Conservation (phyloP, 768 basidiomycete genomes). For the Crassisporium funariophilum region DNA sequence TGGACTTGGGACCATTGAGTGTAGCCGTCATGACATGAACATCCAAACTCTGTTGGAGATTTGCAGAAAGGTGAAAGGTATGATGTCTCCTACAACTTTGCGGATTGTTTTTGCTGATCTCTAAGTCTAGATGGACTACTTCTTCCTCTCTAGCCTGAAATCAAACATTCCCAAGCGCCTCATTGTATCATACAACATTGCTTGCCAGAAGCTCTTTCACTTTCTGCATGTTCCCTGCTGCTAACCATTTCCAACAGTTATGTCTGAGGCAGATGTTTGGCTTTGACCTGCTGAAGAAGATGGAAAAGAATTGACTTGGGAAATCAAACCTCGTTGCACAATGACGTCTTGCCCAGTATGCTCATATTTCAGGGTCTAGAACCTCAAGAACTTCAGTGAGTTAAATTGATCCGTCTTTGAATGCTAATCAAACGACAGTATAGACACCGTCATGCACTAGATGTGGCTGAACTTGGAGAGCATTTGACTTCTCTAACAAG, state of each 20-base stretch:
- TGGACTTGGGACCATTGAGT: conserved; percentile 8
- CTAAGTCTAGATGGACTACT: not conserved
- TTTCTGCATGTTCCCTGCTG: no score
- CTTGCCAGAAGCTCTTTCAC: no score
- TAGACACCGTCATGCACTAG: conserved; percentile 18
- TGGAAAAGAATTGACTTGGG: not conserved
- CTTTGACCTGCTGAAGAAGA: conserved; percentile 11
- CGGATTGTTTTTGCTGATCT: not conserved
- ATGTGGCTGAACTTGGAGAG: conserved; percentile 12
- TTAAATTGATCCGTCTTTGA: not conserved
- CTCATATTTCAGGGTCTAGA: not conserved
- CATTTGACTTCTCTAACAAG: conserved; percentile 29
- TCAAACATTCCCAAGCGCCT: not conserved
- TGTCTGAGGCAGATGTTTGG: no score
- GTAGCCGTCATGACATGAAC: conserved; percentile 17
- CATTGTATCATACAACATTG: not conserved
- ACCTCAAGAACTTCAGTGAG: not conserved
- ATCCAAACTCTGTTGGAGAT: conserved; percentile 8
- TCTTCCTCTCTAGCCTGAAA: not conserved
- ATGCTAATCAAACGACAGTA: not conserved
- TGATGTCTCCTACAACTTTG: not conserved
- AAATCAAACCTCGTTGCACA: conserved; percentile 7
- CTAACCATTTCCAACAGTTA: no score
- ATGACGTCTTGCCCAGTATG: conserved; percentile 9
- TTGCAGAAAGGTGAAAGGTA: conserved; percentile 16